Conservation (phyloP, 106 monocot genomes). For the Dendrobium huoshanense region DNA sequence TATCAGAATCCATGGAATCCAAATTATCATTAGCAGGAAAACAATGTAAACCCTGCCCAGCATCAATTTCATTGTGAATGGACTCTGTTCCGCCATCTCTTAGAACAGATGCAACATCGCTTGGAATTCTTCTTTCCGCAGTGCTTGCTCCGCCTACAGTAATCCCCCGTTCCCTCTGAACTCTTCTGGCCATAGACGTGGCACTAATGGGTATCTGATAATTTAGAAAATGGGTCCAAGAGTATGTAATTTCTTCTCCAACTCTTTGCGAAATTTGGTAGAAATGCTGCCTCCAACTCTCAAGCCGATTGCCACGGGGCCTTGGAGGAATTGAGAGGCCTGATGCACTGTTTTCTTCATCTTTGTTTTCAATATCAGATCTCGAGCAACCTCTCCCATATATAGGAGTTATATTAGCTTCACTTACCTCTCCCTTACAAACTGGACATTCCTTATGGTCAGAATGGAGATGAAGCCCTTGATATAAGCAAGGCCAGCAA, state of each 20-base stretch:
- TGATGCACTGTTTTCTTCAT: conserved; percentile 5
- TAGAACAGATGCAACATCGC: background rate
- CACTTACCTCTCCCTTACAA: conserved; percentile 15
- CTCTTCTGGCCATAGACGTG: background rate
- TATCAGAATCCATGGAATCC: background rate
- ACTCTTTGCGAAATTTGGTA: background rate
- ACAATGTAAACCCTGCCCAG: background rate
- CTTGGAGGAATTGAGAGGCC: conserved; percentile 11
- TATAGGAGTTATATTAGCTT: conserved; percentile 14
- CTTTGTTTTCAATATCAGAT: background rate
- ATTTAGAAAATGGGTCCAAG: background rate
- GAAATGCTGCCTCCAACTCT: conserved; percentile 15
- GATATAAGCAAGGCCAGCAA: conserved; percentile 23
- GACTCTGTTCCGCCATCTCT: background rate
- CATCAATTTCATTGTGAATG: background rate
- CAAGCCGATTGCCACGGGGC: conserved; percentile 11
- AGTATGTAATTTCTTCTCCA: background rate
- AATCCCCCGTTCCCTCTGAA: background rate
- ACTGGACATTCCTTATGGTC: conserved; percentile 12
- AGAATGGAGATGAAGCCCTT: conserved; percentile 16
- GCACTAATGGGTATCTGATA: background rate
- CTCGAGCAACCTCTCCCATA: conserved; percentile 17
- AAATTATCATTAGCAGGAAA: background rate
- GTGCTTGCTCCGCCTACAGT: background rate
- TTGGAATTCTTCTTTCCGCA: background rate